A percentile compares a stretch with the other conserved stretches of the same genome.
Evolutionary conservation across 805 yeast genomes (phyloP).

Genomic region (Pichia californica): DNA sequence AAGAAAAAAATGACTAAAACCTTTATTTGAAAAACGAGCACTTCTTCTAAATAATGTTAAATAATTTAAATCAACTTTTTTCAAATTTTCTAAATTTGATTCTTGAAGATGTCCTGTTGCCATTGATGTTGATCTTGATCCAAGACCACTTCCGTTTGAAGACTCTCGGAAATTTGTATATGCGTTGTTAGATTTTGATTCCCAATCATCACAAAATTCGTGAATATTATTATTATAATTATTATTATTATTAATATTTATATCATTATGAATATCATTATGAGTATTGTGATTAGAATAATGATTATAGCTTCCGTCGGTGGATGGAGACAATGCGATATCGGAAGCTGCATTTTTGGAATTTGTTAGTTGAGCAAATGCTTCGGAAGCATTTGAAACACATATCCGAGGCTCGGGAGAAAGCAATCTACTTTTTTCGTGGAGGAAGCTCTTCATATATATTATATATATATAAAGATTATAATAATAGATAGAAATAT

Average conservation of each 20-base stretch:
- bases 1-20: constrained; percentile 47
- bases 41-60: constrained; percentile 41
- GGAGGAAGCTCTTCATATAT: constrained; percentile 2
- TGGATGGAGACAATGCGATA: background rate
- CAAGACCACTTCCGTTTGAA: too few species aligned
- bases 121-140: background rate
- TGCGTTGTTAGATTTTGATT: too few species aligned
- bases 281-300: background rate
- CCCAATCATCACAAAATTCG: too few species aligned
- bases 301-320: background rate
- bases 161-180: too few species aligned
- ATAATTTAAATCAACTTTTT: constrained; percentile 43
- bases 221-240: background rate
- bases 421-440: background rate
- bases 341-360: background rate
- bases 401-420: constrained; percentile 3
- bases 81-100: constrained; percentile 7
- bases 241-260: background rate
- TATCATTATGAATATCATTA: background rate
- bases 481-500: too few species aligned
- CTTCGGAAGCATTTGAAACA: background rate
- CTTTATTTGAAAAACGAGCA: constrained; percentile 38
- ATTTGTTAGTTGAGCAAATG: background rate
- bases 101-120: background rate
- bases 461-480: too few species aligned